These are phyloP conservation scores for Inonotus obliquus DNA, from an alignment of 1,284 basidiomycete species.

Conservation along the genomic window DNA sequence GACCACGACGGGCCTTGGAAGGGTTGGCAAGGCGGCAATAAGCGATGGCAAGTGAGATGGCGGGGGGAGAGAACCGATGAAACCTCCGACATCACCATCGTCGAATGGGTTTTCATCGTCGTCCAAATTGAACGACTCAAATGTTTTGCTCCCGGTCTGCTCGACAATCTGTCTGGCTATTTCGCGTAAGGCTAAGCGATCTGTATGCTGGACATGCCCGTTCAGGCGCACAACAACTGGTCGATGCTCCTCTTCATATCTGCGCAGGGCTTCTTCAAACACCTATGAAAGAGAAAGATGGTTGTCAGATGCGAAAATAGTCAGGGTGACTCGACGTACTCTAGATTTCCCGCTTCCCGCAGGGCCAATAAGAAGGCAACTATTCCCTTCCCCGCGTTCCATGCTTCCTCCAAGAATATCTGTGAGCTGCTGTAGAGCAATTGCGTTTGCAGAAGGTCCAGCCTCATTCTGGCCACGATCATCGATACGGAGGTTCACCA, in stretches of 20 bases:
- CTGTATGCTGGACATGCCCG: conserved; percentile 82
- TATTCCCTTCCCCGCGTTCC: conserved; percentile 82
- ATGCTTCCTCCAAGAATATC: conserved; percentile 70
- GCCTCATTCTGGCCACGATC: conserved; percentile 29
- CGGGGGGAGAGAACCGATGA: conserved; percentile 39
- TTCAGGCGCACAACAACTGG: conserved; percentile 79
- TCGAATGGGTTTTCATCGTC: conserved; percentile 38
- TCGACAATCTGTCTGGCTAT: conserved; percentile 77
- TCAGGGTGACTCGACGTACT: conserved; percentile 38
- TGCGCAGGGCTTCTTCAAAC: conserved; percentile 48
- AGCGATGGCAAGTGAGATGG: conserved; percentile 77
- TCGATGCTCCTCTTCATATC: conserved; percentile 32
- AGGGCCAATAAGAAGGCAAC: conserved; percentile 80
- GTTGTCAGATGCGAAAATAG: neutral
- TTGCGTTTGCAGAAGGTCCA: conserved; percentile 40
- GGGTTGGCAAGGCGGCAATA: conserved; percentile 71
- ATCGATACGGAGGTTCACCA: conserved; percentile 24
- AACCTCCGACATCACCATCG: conserved; percentile 24
- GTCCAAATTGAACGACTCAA: conserved; percentile 18
- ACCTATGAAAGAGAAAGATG: conserved; percentile 37
- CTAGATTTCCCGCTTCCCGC: conserved; percentile 80
- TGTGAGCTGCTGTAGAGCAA: conserved; percentile 49
- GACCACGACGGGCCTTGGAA: conserved; percentile 76
- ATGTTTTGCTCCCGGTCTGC: conserved; percentile 50
- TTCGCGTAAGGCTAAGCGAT: conserved; percentile 88